These are phyloP conservation scores for Didymella arachidicola DNA, from an alignment of 2,329 filamentous ascomycete species.

Conservation along the genomic window DNA sequence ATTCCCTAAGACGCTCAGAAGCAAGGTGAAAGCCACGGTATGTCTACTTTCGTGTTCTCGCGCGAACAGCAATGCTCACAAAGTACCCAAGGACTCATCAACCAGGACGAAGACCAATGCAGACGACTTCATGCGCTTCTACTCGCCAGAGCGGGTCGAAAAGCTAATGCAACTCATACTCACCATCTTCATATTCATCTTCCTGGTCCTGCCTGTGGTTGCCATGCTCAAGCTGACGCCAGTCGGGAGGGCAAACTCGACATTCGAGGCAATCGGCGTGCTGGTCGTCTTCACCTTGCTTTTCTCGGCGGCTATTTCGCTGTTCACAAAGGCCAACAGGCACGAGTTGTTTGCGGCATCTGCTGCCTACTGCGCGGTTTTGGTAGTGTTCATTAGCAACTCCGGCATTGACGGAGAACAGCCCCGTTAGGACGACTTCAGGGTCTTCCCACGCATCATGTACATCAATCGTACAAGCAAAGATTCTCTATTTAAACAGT, in stretches of 20 bases:
- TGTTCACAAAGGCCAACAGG: constrained; percentile 44
- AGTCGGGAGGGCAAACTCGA: constrained; percentile 34
- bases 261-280: constrained; percentile 50
- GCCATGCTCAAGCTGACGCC: constrained; percentile 48
- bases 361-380: constrained; percentile 49
- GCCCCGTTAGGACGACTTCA: not conserved
- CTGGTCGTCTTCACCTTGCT: constrained; percentile 52
- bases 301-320: constrained; percentile 44
- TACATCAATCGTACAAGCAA: too few species aligned
- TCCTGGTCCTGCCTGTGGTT: constrained; percentile 49
- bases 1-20: too few species aligned
- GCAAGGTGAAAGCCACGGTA: too few species aligned
- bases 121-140: too few species aligned
- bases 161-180: constrained; percentile 48
- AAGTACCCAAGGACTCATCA: too few species aligned
- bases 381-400: constrained; percentile 51
- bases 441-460: too few species aligned
- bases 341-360: constrained; percentile 49
- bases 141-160: constrained; percentile 32
- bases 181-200: constrained; percentile 48
- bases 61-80: too few species aligned
- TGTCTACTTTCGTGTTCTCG: too few species aligned
- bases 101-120: too few species aligned
- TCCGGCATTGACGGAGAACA: constrained; percentile 28
- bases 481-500: too few species aligned